These are phyloP conservation scores for Catunica adiposa DNA, from an alignment of 2,329 filamentous ascomycete genomes.

Conservation along the genomic window DNA sequence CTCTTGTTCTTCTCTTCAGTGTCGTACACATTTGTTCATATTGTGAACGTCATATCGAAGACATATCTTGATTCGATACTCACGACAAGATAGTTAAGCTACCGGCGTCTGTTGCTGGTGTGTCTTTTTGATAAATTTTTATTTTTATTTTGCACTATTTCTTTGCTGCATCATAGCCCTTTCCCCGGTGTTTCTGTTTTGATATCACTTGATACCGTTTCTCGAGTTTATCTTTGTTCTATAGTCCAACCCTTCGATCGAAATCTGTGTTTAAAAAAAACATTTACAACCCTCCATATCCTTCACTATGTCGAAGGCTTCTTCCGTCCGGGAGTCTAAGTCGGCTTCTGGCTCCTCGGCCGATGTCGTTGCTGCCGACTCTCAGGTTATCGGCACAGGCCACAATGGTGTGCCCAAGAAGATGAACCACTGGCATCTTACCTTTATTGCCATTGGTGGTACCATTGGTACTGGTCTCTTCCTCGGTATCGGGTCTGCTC, in stretches of 20 bases:
- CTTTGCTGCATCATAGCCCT: too few species aligned
- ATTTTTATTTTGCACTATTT: too few species aligned
- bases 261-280: too few species aligned
- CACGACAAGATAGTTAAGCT: neutral
- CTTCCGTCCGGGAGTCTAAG: neutral
- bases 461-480: slow-evolving; percentile 61
- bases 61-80: neutral
- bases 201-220: too few species aligned
- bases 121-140: too few species aligned
- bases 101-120: too few species aligned
- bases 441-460: slow-evolving; percentile 37
- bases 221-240: too few species aligned
- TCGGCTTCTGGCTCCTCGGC: neutral
- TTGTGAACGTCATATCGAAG: neutral
- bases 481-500: slow-evolving; percentile 46
- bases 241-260: too few species aligned
- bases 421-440: slow-evolving; percentile 27
- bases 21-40: neutral
- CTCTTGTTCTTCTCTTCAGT: neutral
- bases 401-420: slow-evolving; percentile 13
- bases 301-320: neutral
- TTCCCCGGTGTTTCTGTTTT: too few species aligned
- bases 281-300: neutral
- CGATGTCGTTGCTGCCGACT: neutral
- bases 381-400: slow-evolving; percentile 2